Base-by-base conservation (phyloP, 805 yeast species). In the Zygotorulaspora chibaensis region DNA sequence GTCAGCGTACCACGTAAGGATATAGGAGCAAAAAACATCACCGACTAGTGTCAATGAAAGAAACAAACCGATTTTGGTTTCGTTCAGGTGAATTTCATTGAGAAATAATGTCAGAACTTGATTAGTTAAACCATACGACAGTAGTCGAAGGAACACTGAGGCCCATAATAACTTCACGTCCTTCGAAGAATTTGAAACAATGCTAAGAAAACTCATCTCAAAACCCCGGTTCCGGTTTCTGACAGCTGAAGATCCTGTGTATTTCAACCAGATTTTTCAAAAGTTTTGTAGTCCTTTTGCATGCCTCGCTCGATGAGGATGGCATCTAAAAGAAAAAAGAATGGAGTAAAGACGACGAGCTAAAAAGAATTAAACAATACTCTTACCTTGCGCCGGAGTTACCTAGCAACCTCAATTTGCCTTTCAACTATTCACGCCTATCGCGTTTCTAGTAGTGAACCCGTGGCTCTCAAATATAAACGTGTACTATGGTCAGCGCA, bases 11-110 rank as follows among this genome's bases (percentile, higher is more conserved):
- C 89, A 84, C 0, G 95, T 85, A 38, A 88, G 68, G 26, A 74
- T 43, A 57, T 82, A 83, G 5, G 95, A 84, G 15, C 88, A 71
- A 1, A 75, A 40, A 0, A 88, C 86, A 59, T 88, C 96, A 1
- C 96, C 96, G 2, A 83, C 62, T 56, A 88, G 68, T 0, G 96
- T 87, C 44, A 82, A 66, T 1, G 95, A 77, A 95, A 88, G 87
- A 61, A 88, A 88, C 35, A 79, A 49, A 4, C 96, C 96, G 42
- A 87, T 83, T 28, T 69, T 60, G 1, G 76, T 59, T 48, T 84
- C 87, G 0, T 76, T 56, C 36, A 84, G 72, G 2, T 72, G 74
- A 8, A 84, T 61, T 4, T 74, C 71, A 39, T 74, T 76, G 35
- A 88, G 70, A 52, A 80, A 86, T 9, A 85, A 71, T 0, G 90